Base-by-base conservation (phyloP, 1,139 yeast species). In the Kodamaea fungicola region DNA sequence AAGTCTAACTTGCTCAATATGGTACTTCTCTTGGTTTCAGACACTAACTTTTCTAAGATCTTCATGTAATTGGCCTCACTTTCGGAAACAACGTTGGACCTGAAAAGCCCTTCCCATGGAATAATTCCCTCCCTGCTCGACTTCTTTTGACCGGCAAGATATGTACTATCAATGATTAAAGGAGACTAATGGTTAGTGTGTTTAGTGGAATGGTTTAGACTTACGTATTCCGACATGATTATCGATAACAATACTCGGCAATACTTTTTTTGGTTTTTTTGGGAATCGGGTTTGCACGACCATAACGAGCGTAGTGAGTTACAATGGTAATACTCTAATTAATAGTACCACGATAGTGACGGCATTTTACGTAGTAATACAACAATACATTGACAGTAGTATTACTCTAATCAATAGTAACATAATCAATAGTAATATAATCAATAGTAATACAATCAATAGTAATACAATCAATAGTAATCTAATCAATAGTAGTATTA, bases 101-200 rank as follows among this genome's bases (percentile, higher is more conserved):
- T 75, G 12, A 87, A 81, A 52, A 84, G 80, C 7, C 95, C 95
- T 55, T 86, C 95, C 97, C 97, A 90, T 21, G 96, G 95, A 42
- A 90, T 78, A 25, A 94, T 83, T 47, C 95, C 77, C 44, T 86
- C 84, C 51, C 94, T 74, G 49, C 87, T 81, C 46, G 80, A 80
- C 50, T 76, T 72, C 52, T 87, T 79, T 45, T 85, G 77, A 51
- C 88, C 96, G 46, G 80, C 82, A 52, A 87, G 70, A 54, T 78
- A 81, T 34, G 74, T 74, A 59, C 86, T 82, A 51, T 83, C 87
- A 46, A 75, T 57, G 34, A 59, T 43, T 39, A 64, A 55, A 22
- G 68, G 66, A 22, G 53, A 32, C 60, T 24, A 24, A 24, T 24
- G 12, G 27, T 10, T 9, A 9, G n/a, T 24, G n/a, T 24, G 27